These are phyloP conservation scores for Ormosia emarginata DNA, from an alignment of 306 rosid genomes.

Conservation along the genomic window DNA sequence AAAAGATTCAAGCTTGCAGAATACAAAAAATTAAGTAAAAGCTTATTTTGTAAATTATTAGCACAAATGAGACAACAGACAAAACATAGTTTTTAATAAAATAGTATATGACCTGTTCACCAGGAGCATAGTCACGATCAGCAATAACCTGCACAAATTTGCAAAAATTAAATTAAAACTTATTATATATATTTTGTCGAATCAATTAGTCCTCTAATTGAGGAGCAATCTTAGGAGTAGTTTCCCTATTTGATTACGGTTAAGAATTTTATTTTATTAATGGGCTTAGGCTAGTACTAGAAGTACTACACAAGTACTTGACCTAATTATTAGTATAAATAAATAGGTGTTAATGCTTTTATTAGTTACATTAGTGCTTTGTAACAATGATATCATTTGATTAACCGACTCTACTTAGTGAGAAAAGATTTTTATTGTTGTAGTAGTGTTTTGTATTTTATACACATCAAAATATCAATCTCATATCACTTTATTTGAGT, in stretches of 20 bases:
- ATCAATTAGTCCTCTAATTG: neutral
- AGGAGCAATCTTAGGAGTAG: neutral
- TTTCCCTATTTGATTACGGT: neutral
- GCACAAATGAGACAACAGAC: neutral
- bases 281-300: neutral
- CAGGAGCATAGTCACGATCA: conserved; percentile 62
- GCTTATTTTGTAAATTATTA: neutral
- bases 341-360: neutral
- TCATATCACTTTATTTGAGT: neutral
- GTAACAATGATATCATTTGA: no score
- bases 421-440: no score
- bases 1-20: conserved; percentile 9
- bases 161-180: conserved; percentile 5
- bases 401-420: no score
- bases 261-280: neutral
- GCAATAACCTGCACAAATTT: conserved; percentile 55
- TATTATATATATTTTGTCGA: neutral
- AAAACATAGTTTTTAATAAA: conserved; percentile 1
- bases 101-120: conserved; percentile 60
- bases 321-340: neutral
- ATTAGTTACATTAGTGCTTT: neutral
- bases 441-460: neutral
- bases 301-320: neutral
- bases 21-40: neutral
- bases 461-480: conserved; percentile 1